Conservation (phyloP, 2,329 filamentous ascomycete genomes). For the Trichophyton mentagrophytes region DNA sequence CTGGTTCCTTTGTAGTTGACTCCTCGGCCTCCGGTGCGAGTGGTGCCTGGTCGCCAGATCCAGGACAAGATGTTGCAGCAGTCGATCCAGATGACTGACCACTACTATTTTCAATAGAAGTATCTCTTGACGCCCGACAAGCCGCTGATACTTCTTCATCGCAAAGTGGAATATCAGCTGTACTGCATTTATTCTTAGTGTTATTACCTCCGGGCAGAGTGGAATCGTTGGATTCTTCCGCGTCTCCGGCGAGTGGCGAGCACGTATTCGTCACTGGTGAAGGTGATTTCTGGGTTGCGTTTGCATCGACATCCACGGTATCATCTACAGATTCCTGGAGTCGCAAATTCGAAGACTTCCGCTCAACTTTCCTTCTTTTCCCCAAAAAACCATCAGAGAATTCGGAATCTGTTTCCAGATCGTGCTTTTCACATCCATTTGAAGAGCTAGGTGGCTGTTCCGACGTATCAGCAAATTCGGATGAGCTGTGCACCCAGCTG, state of each 20-base stretch:
- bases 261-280: not conserved
- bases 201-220: slow-evolving; percentile 9
- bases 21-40: not conserved
- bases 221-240: not conserved
- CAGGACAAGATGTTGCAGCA: slow-evolving; percentile 26
- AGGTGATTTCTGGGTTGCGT: not conserved
- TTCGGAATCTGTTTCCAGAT: not conserved
- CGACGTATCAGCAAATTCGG: not conserved
- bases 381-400: not conserved
- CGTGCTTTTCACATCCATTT: not conserved
- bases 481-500: not conserved
- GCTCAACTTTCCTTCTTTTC: slow-evolving; percentile 2
- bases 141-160: not conserved
- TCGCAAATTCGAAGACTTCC: not conserved
- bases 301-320: not conserved
- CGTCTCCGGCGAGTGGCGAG: not conserved
- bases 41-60: slow-evolving; percentile 8
- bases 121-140: not conserved
- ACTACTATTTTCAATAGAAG: slow-evolving; percentile 20
- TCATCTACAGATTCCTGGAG: slow-evolving; percentile 1
- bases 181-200: not conserved
- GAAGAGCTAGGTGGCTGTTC: not conserved
- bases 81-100: slow-evolving; percentile 26
- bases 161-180: not conserved
- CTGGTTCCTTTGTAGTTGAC: not conserved